Conservation (phyloP, 805 yeast genomes). For the Kluyveromyces siamensis region DNA sequence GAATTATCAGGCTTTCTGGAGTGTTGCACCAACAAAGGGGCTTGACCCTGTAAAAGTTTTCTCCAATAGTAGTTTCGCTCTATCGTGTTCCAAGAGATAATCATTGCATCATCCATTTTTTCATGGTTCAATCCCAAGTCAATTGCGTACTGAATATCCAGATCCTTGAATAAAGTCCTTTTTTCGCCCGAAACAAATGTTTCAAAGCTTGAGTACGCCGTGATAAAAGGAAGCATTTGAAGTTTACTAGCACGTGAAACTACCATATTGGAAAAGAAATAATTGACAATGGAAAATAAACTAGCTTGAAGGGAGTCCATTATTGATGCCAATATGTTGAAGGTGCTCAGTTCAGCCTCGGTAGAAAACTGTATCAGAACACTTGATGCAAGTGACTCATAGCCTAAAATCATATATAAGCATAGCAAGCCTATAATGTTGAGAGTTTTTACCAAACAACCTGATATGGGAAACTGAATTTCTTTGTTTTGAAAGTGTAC, state of each 20-base stretch:
- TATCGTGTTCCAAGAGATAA: slow-evolving; percentile 22
- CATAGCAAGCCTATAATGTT: neutral
- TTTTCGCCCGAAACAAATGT: neutral
- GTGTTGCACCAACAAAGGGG: slow-evolving; percentile 14
- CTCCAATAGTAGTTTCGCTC: slow-evolving; percentile 24
- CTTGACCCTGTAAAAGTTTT: slow-evolving; percentile 21
- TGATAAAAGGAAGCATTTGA: neutral
- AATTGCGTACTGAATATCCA: slow-evolving; percentile 21
- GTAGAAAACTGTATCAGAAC: slow-evolving; percentile 18
- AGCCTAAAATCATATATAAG: slow-evolving; percentile 16
- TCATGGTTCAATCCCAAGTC: slow-evolving; percentile 21
- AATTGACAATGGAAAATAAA: neutral
- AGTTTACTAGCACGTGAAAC: neutral
- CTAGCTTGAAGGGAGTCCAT: neutral
- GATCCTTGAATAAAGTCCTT: neutral
- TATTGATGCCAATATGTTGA: neutral
- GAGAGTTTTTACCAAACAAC: neutral
- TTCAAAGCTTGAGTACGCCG: neutral
- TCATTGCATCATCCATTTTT: slow-evolving; percentile 12
- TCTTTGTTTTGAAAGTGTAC: neutral
- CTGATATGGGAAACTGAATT: neutral
- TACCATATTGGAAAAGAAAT: neutral
- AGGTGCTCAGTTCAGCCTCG: neutral
- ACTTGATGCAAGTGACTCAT: slow-evolving; percentile 20
- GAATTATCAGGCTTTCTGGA: neutral